Evolutionary conservation across 176 grass and related monocot genomes (phyloP), one percentile per base, ranked within the genome.

Genomic region (Triticum turgidum): DNA sequence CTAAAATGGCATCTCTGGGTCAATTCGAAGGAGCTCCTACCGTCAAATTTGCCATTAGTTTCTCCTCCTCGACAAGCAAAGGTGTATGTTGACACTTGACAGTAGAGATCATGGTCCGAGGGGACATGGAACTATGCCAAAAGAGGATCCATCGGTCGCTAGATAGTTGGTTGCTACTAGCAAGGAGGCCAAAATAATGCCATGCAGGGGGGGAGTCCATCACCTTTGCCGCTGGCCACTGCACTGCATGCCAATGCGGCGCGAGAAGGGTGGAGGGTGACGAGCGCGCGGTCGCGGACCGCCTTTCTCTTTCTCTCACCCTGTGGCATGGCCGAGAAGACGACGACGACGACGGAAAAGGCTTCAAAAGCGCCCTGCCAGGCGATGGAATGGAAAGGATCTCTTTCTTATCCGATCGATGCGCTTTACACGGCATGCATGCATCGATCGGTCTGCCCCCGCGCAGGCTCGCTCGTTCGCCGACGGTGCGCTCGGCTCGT

Each of bases 181-280:
- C 6, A 0, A 58, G 56, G 56, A 59, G 56, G 18, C 56, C 47
- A 51, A 15, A 51, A 51, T 15, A 51, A 51, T 47, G 45, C 45
- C 49, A 52, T 52, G 49, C 49, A 52, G 14, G 49, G 49, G 51
- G 15, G 29, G 29, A 30, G 47, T 52, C 49, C 14, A 51, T 17
- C 49, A 17, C 15, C 51, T 18, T 54, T 54, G 51, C 51, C 51
- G 15, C 15, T 18, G 51, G 15, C 15, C 37, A 38, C 47, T 51
- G 49, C 52, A 29, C 24, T 84, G 51, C 51, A 18, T 54, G 80
- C 86, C 92, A 94, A 78, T 94, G 69, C 80, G 61, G 87, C 41
- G 77, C 41, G 51, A 89, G 69, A 69, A 86, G 27, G 89, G 92
- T 94, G 92, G 87, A 44, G 35, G 33, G 61, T 94, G 92, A 94